These are phyloP conservation scores for Saccharomycopsis lassenensis DNA, from an alignment of 805 yeast genomes.

Conservation along the genomic window DNA sequence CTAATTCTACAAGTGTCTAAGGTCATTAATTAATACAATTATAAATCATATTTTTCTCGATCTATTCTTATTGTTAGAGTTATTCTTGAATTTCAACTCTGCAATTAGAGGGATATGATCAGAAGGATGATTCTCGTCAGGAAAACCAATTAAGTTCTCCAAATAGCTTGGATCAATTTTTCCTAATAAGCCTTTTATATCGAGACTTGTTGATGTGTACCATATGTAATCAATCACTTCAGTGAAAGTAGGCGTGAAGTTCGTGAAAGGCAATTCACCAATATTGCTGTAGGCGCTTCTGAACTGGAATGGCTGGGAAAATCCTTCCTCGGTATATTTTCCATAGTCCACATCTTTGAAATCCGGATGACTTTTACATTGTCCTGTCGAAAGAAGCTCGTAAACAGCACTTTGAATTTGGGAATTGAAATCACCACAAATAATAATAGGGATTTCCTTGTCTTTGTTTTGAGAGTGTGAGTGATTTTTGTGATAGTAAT, in stretches of 20 bases:
- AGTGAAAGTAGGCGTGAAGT: conserved; percentile 86
- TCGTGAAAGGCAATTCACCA: conserved; percentile 90
- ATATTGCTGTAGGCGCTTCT: conserved; percentile 76
- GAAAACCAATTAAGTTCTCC: conserved; percentile 76
- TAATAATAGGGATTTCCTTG: conserved; percentile 56
- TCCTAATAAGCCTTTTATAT: conserved; percentile 80
- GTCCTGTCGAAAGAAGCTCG: conserved; percentile 75
- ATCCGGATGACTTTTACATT: conserved; percentile 69
- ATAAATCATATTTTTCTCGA: conserved; percentile 25
- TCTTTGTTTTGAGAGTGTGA: conserved; percentile 29
- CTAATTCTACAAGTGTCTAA: no score
- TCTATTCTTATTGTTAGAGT: conserved; percentile 18
- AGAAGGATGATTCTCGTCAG: conserved; percentile 87
- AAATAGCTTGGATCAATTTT: conserved; percentile 72
- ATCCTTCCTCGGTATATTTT: conserved; percentile 79
- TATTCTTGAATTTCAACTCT: conserved; percentile 59
- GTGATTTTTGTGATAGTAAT: conserved; percentile 25
- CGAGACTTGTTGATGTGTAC: conserved; percentile 74
- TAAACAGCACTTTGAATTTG: conserved; percentile 82
- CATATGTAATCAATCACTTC: conserved; percentile 93
- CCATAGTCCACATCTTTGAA: conserved; percentile 86
- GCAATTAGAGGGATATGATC: conserved; percentile 88
- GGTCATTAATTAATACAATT: no score
- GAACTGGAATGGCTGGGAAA: conserved; percentile 67
- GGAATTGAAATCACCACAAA: conserved; percentile 96